These are phyloP conservation scores for Fusarium abutilonis DNA, from an alignment of 2,329 filamentous ascomycete genomes.

Conservation along the genomic window DNA sequence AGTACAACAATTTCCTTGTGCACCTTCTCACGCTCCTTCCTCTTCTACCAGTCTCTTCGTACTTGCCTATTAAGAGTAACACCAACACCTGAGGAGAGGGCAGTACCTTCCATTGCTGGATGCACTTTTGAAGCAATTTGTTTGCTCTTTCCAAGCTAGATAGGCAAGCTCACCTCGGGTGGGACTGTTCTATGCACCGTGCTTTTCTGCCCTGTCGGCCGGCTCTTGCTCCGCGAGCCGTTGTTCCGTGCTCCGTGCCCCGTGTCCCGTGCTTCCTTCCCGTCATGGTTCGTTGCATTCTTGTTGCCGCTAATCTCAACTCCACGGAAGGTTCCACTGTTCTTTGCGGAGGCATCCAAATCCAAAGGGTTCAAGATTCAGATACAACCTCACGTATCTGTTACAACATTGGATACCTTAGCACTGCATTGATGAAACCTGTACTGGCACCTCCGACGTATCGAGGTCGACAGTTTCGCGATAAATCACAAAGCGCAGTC, in stretches of 20 bases:
- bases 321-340: constrained; percentile 2
- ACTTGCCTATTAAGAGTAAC: not conserved
- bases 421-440: not conserved
- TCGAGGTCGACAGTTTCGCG: not conserved
- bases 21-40: constrained; percentile 9
- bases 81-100: not conserved
- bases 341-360: not conserved
- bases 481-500: too few species aligned
- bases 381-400: not conserved
- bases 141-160: constrained; percentile 30
- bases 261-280: constrained; percentile 34
- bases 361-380: not conserved
- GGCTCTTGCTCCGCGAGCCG: constrained; percentile 33
- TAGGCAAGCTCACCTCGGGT: constrained; percentile 8
- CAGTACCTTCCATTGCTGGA: not conserved
- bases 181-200: constrained; percentile 28
- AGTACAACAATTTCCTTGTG: too few species aligned
- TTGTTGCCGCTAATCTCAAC: constrained; percentile 27
- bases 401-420: not conserved
- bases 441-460: not conserved
- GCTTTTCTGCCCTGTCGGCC: constrained; percentile 30
- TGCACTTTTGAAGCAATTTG: constrained; percentile 12
- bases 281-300: constrained; percentile 20
- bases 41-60: not conserved
- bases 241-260: constrained; percentile 18